Conservation (phyloP, 1,284 basidiomycete species). For the Ceratobasidium sp. region DNA sequence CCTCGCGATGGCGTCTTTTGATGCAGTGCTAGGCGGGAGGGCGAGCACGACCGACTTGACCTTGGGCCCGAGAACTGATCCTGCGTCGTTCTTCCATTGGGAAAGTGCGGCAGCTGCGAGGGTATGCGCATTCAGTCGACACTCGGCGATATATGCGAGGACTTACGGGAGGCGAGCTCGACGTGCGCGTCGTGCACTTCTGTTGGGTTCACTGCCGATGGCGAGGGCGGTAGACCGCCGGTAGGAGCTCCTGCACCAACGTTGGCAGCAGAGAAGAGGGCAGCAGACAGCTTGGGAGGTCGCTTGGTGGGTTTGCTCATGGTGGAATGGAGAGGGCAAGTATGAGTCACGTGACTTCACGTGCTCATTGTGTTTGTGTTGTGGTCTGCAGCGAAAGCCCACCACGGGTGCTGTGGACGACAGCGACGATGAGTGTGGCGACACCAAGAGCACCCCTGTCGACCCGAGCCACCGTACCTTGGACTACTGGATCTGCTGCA, state of each 20-base stretch:
- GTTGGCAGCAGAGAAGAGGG: conserved; percentile 28
- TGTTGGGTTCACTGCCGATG: conserved; percentile 70
- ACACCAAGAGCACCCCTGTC: conserved; percentile 33
- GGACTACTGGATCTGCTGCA: conserved; percentile 37
- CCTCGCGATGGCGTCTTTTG: conserved; percentile 34
- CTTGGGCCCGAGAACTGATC: conserved; percentile 59
- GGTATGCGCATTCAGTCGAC: conserved; percentile 33
- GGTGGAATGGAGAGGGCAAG: conserved; percentile 13
- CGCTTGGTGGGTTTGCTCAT: conserved; percentile 39
- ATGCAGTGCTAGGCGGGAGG: conserved; percentile 26
- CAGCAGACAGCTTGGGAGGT: conserved; percentile 33
- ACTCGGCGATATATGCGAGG: background rate
- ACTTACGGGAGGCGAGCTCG: conserved; percentile 49
- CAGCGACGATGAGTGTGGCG: conserved; percentile 38
- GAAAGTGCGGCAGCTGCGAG: conserved; percentile 58
- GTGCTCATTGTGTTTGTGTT: conserved; percentile 22
- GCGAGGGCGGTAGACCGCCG: conserved; percentile 66
- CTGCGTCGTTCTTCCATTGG: conserved; percentile 66
- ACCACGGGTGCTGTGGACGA: conserved; percentile 5
- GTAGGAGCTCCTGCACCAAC: conserved; percentile 57
- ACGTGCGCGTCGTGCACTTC: conserved; percentile 75
- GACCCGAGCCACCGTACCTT: conserved; percentile 27
- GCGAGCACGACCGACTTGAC: conserved; percentile 58
- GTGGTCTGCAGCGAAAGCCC: background rate
- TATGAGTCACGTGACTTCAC: conserved; percentile 28